Conservation (phyloP, 2,329 filamentous ascomycete genomes). For the Alternaria solani region DNA sequence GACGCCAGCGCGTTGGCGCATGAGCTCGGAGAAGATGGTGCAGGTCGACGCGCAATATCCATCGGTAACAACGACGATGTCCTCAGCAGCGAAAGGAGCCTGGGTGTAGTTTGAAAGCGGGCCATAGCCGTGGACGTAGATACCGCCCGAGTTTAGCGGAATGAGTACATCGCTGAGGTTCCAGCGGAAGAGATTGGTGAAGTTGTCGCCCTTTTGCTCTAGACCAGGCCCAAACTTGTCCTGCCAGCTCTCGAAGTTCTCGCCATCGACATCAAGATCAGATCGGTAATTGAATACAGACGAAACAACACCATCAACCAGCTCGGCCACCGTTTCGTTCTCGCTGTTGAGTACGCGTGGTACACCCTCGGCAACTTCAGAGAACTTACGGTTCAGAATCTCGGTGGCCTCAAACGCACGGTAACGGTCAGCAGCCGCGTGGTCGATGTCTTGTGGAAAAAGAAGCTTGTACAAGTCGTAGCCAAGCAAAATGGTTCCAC, state of each 20-base stretch:
- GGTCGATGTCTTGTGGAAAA: constrained; percentile 58
- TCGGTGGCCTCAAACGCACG: constrained; percentile 59
- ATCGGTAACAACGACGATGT: constrained; percentile 62
- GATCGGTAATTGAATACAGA: constrained; percentile 58
- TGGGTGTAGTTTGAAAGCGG: constrained; percentile 54
- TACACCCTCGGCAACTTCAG: constrained; percentile 40
- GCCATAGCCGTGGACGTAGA: constrained; percentile 46
- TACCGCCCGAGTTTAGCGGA: constrained; percentile 43
- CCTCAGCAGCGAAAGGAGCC: constrained; percentile 22
- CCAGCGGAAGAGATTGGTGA: constrained; percentile 66
- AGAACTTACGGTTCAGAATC: constrained; percentile 54
- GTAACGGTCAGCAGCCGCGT: constrained; percentile 61
- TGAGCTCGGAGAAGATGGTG: constrained; percentile 64
- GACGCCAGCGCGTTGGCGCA: constrained; percentile 62
- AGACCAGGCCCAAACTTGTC: constrained; percentile 57
- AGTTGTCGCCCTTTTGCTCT: constrained; percentile 59
- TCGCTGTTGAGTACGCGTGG: constrained; percentile 42
- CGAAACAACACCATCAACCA: constrained; percentile 48
- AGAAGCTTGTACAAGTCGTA: constrained; percentile 69
- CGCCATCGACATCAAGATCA: constrained; percentile 57
- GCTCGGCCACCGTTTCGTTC: constrained; percentile 49
- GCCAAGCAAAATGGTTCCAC: constrained; percentile 66
- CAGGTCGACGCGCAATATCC: constrained; percentile 69
- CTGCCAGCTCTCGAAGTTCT: constrained; percentile 57
- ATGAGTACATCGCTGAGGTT: constrained; percentile 54